A percentile compares a stretch with the other conserved stretches of the same genome.
Conservation (phyloP, 2,329 filamentous ascomycete species). For the Penicillium crustosum region DNA sequence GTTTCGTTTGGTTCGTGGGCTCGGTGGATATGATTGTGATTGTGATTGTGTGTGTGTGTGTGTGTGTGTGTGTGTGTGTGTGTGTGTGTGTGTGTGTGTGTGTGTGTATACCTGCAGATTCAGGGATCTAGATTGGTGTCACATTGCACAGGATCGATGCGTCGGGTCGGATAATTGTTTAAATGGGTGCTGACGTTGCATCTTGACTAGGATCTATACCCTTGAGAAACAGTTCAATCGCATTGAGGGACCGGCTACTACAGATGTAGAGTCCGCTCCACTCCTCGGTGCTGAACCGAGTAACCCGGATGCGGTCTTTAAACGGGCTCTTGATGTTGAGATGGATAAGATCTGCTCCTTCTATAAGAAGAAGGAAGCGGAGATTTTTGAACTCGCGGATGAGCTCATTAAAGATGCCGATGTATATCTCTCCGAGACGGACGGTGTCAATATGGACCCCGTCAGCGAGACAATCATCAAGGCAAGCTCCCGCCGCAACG, state of each 20-base stretch:
- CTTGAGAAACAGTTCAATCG: conserved; percentile 83
- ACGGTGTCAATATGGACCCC: conserved; percentile 45
- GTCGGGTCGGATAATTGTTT: conserved; percentile 4
- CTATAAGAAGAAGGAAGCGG: conserved; percentile 83
- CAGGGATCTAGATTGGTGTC: conserved; percentile 13
- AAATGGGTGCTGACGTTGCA: conserved; percentile 10
- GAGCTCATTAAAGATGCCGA: conserved; percentile 73
- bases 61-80: background rate
- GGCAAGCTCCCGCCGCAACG: conserved; percentile 28
- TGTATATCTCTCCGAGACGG: conserved; percentile 61
- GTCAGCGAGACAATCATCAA: conserved; percentile 45
- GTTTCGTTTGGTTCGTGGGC: background rate
- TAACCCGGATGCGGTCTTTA: conserved; percentile 80
- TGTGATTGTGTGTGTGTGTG: background rate
- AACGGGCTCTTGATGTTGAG: conserved; percentile 78
- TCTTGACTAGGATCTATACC: conserved; percentile 74
- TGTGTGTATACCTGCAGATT: background rate
- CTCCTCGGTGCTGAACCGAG: conserved; percentile 63
- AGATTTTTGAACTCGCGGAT: conserved; percentile 78
- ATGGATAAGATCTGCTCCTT: conserved; percentile 93
- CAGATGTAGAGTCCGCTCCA: conserved; percentile 81
- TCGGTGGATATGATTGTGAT: background rate
- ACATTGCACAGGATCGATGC: conserved; percentile 22
- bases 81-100: background rate
- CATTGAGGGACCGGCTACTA: conserved; percentile 47